Evolutionary conservation across 768 basidiomycete genomes (phyloP).

Genomic region (Hericium coralloides): DNA sequence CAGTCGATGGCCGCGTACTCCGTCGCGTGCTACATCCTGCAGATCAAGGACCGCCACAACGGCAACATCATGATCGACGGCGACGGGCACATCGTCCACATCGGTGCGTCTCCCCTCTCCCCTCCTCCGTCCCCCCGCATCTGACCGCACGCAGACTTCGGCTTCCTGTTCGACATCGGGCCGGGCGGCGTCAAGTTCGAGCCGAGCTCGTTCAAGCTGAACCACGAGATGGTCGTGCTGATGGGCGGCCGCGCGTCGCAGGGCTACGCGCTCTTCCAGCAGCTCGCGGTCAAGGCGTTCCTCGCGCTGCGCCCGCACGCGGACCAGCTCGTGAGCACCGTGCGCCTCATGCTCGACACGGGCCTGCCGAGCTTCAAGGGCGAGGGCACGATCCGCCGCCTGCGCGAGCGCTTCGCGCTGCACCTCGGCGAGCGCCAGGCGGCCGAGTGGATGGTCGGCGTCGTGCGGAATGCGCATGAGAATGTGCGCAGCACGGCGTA

Average conservation of each 20-base stretch:
- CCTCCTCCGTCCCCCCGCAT: too few species aligned
- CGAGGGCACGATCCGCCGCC: constrained; percentile 79
- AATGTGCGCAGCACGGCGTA: constrained; percentile 91
- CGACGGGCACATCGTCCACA: constrained; percentile 92
- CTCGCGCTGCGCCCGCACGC: constrained; percentile 92
- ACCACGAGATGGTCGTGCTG: constrained; percentile 95
- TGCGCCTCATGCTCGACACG: constrained; percentile 90
- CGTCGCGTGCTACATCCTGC: constrained; percentile 93
- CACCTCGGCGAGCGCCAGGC: constrained; percentile 82
- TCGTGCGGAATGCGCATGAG: constrained; percentile 90
- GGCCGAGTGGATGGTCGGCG: constrained; percentile 86
- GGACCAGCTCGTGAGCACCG: constrained; percentile 81
- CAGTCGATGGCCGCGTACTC: constrained; percentile 99
- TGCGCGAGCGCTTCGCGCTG: constrained; percentile 81
- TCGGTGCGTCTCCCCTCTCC: constrained; percentile 36
- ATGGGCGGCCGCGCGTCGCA: constrained; percentile 96
- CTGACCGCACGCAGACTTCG: constrained; percentile 60
- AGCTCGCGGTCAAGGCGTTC: constrained; percentile 93
- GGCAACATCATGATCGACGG: constrained; percentile 99
- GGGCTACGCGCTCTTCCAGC: constrained; percentile 91
- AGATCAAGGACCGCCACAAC: constrained; percentile 98
- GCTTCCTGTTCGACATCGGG: constrained; percentile 87
- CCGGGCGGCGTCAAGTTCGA: constrained; percentile 88
- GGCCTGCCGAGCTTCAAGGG: constrained; percentile 96
- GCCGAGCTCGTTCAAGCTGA: constrained; percentile 95